phyloP scores from a whole-genome alignment of 768 basidiomycete species.

The Xerocomellus chrysenteron region DNA sequence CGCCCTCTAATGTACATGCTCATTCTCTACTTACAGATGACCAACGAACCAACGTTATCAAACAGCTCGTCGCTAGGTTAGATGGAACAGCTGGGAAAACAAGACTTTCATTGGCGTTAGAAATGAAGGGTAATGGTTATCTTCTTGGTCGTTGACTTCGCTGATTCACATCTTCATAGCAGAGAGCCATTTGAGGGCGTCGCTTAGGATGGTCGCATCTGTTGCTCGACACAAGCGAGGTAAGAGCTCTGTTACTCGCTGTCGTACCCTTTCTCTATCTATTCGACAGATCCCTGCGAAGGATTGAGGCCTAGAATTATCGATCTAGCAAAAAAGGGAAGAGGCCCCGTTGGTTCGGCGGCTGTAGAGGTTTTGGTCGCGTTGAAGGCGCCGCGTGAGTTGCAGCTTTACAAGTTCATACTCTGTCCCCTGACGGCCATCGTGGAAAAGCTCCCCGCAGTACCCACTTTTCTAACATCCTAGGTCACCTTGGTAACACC shows the following conservation, averaged over 20 bases:
- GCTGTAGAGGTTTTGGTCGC: constrained; percentile 7
- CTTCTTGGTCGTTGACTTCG: background rate
- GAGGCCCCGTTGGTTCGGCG: background rate
- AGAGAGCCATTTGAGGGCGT: background rate
- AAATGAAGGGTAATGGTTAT: background rate
- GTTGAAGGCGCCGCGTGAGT: background rate
- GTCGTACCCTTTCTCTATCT: background rate
- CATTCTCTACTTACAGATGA: background rate
- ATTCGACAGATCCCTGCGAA: background rate
- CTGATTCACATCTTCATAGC: background rate
- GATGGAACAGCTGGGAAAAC: background rate
- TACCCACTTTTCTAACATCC: background rate
- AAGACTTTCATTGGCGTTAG: constrained; percentile 2
- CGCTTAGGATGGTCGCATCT: constrained; percentile 1
- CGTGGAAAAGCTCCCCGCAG: background rate
- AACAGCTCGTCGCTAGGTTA: background rate
- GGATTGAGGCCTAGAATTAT: background rate
- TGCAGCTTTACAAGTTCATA: background rate
- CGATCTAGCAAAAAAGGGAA: background rate
- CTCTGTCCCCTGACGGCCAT: background rate
- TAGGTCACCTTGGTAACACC: background rate
- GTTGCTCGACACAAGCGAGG: background rate
- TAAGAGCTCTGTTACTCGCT: background rate
- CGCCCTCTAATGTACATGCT: background rate
- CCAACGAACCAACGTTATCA: background rate